Evolutionary conservation across 805 yeast genomes (phyloP), one percentile per base, ranked within the genome.

Genomic region (Starmerella geochares): DNA sequence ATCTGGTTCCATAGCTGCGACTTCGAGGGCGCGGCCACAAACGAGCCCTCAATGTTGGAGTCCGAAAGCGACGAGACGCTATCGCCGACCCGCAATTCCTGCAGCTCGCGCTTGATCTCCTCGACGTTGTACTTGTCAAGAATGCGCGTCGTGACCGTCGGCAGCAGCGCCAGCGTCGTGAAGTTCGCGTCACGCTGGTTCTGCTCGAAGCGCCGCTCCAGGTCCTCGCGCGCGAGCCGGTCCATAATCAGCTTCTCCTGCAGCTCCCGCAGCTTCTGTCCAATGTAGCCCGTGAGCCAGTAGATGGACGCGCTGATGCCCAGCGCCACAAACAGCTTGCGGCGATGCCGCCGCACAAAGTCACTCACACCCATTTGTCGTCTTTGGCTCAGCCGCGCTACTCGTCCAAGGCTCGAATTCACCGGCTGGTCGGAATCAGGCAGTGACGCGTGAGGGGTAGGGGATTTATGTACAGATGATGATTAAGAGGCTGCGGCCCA

Each of bases 111-210:
- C 1, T 94, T 83, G 54, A 83, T 79, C 45, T 73, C 69, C 59
- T 86, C 95, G 20, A 84, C 88, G 6, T 84, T 81, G 53, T 81
- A 70, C 48, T 70, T 70, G 19, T 74, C 76, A 51, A 80, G 65
- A 7, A 86, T 74, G 14, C 84, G 86, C 27, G 74, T 74, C 5
- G 80, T 73, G 38, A 88, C 69, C 4, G 86, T 85, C 1, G 95
- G 94, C 44, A 85, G 70, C 54, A 90, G 72, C 3, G 94, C 88
- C 62, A 84, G 71, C 47, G 88, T 78, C 0, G 96, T 90, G 68
- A 79, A 79, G 47, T 83, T 73, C 42, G 95, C 85, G 65, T 90
- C 97, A 58, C 81, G 80, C 61, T 88, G 96, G 10, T 96, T 90
- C 69, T 87, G 96, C 46, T 83, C 79, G 60, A 87, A 90, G 51